phyloP scores from a whole-genome alignment of 768 basidiomycete genomes.

The Cystobasidium onofrii region DNA sequence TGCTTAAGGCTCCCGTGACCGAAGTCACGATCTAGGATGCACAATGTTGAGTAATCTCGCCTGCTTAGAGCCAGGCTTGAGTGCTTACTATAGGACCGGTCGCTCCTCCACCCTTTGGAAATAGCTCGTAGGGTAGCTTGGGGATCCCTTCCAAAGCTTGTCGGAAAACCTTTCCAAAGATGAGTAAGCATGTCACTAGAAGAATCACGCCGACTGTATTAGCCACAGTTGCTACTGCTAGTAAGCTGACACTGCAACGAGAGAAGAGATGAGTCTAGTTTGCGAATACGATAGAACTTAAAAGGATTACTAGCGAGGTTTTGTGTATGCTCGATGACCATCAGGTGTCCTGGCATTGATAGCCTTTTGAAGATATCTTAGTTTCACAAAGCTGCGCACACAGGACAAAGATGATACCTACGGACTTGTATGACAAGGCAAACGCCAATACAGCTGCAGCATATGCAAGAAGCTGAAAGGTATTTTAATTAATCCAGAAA shows the following conservation, averaged over 20 bases:
- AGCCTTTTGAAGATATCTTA: background rate
- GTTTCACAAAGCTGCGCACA: background rate
- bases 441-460: slow-evolving; percentile 1
- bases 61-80: background rate
- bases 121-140: background rate
- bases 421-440: slow-evolving; percentile 11
- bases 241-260: background rate
- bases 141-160: slow-evolving; percentile 2
- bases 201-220: slow-evolving; percentile 11
- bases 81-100: background rate
- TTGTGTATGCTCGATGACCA: slow-evolving; percentile 18
- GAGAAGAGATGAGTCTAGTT: background rate
- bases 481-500: background rate
- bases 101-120: slow-evolving; percentile 8
- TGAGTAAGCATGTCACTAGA: background rate
- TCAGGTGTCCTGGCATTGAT: slow-evolving; percentile 10
- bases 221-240: slow-evolving; percentile 10
- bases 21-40: background rate
- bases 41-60: background rate
- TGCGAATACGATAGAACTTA: background rate
- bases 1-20: background rate
- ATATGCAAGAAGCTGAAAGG: background rate
- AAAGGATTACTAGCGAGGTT: slow-evolving; percentile 6
- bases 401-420: background rate
- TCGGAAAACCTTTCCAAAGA: slow-evolving; percentile 4